These are phyloP conservation scores for Rubus idaeus DNA, from an alignment of 306 rosid species.

Conservation along the genomic window DNA sequence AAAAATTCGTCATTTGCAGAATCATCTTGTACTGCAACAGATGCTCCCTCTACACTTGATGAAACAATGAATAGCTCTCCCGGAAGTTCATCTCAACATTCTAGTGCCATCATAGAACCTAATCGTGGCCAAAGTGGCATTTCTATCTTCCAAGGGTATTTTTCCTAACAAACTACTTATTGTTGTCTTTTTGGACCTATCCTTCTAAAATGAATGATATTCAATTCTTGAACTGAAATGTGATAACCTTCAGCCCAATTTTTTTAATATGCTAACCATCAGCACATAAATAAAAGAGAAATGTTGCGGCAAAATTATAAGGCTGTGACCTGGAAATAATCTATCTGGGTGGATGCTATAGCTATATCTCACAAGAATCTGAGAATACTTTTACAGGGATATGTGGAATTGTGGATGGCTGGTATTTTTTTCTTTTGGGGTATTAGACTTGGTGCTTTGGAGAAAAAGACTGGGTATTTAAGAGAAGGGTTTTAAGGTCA, in stretches of 20 bases:
- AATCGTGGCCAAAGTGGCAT: conserved; percentile 54
- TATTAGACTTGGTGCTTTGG: not conserved
- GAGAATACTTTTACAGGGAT: not conserved
- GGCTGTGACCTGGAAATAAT: not conserved
- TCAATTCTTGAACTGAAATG: conserved; percentile 2
- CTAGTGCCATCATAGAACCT: conserved; percentile 39
- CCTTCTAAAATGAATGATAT: conserved; percentile 5
- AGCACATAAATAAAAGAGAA: not conserved
- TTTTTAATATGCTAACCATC: not conserved
- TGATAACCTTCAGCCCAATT: not conserved
- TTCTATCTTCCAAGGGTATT: conserved; percentile 85
- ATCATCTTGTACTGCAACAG: conserved; percentile 38
- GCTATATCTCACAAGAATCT: not conserved
- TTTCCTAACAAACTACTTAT: conserved; percentile 28
- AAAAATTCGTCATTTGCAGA: conserved; percentile 32
- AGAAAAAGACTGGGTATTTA: not conserved
- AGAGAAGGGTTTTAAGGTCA: not conserved
- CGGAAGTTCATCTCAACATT: conserved; percentile 35
- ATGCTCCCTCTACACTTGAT: conserved; percentile 31
- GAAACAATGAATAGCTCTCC: conserved; percentile 34
- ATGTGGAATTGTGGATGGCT: conserved; percentile 3
- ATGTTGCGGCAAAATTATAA: not conserved
- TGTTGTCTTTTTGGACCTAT: conserved; percentile 11
- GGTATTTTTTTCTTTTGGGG: not conserved
- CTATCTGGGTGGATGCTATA: not conserved